A percentile compares a stretch with the other conserved stretches of the same genome.
phyloP scores from a whole-genome alignment of 345 rosid genomes.

The Populus ilicifolia region DNA sequence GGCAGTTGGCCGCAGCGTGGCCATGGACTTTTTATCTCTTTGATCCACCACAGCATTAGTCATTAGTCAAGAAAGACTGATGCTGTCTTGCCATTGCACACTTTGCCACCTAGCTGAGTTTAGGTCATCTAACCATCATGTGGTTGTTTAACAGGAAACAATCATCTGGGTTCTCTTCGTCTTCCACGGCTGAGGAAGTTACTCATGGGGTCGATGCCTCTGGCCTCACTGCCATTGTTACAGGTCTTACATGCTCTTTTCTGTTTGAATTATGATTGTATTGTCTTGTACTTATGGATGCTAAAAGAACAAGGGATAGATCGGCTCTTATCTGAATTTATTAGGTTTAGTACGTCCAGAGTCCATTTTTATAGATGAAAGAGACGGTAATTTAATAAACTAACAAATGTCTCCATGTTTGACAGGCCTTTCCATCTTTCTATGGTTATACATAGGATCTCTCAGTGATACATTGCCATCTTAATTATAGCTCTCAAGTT shows the following conservation, averaged over 20 bases:
- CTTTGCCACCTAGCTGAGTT: not conserved
- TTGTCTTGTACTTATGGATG: not conserved
- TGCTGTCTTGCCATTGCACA: not conserved
- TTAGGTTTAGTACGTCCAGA: too few species aligned
- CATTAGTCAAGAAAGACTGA: not conserved
- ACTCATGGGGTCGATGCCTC: constrained; percentile 67
- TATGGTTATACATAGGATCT: too few species aligned
- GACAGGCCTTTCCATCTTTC: too few species aligned
- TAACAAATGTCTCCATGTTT: too few species aligned
- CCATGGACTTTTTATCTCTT: not conserved
- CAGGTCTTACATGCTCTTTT: constrained; percentile 34
- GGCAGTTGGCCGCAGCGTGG: not conserved
- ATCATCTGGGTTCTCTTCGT: constrained; percentile 70
- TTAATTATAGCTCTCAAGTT: too few species aligned
- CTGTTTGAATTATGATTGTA: not conserved
- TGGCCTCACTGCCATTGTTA: constrained; percentile 75
- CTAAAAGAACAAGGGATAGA: not conserved
- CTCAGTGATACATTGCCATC: too few species aligned
- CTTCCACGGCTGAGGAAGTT: constrained; percentile 79
- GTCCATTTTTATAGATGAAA: too few species aligned
- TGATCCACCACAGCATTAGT: not conserved
- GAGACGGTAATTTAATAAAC: too few species aligned
- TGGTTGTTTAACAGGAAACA: constrained; percentile 59
- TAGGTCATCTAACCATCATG: constrained; percentile 20
- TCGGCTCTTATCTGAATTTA: not conserved